phyloP scores from a whole-genome alignment of 208 protist genomes.

The Wallacemonas rigidus region DNA sequence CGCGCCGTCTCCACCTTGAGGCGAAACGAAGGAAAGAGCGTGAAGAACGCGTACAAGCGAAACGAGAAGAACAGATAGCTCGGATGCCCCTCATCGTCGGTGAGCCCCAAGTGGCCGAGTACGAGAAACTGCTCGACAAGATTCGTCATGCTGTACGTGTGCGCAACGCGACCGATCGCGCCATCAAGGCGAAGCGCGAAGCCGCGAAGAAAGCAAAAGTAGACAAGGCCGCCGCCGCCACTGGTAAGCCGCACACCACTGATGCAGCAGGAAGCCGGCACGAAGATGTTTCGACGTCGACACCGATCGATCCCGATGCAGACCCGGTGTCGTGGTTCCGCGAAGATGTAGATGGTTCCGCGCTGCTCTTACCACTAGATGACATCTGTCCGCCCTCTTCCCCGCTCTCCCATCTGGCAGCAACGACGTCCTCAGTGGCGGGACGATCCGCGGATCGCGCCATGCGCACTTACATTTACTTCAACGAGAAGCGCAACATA shows the following conservation, averaged over 20 bases:
- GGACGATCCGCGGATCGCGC: conserved; percentile 20
- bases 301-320: not conserved
- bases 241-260: not conserved
- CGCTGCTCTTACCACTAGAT: conserved; percentile 19
- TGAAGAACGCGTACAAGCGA: conserved; percentile 5
- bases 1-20: not conserved
- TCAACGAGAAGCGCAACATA: conserved; percentile 37
- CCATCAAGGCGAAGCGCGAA: conserved; percentile 14
- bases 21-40: not conserved
- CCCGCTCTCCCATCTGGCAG: not conserved
- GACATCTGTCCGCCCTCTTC: not conserved
- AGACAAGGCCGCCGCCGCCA: not conserved
- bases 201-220: conserved; percentile 9
- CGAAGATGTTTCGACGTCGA: not conserved
- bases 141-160: conserved; percentile 21
- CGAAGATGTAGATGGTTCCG: conserved; percentile 27
- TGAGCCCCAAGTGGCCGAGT: conserved; percentile 42
- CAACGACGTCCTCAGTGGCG: not conserved
- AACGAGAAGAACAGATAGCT: conserved; percentile 14
- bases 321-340: conserved; percentile 20
- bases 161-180: conserved; percentile 1
- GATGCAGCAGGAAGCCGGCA: not conserved
- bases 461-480: conserved; percentile 57
- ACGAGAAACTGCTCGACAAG: conserved; percentile 30
- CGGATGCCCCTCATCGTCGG: conserved; percentile 51